These are phyloP conservation scores for Cyberlindnera maclurae DNA, from an alignment of 805 yeast genomes.

Conservation along the genomic window DNA sequence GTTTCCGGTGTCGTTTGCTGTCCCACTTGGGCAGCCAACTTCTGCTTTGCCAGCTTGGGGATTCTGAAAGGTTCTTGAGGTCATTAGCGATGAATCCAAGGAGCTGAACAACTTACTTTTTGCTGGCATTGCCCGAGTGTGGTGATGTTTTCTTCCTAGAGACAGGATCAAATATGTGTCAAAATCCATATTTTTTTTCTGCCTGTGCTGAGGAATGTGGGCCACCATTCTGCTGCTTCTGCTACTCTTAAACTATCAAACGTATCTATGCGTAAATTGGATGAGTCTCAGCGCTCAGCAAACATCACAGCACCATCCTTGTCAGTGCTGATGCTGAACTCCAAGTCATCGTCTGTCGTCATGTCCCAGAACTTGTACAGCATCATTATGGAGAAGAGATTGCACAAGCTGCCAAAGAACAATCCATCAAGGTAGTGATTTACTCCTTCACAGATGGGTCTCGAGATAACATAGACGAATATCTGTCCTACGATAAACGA, in stretches of 20 bases:
- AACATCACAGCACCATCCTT: constrained; percentile 32
- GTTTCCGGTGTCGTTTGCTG: constrained; percentile 14
- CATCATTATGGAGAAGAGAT: constrained; percentile 86
- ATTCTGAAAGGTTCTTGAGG: constrained; percentile 12
- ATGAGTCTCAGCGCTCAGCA: constrained; percentile 10
- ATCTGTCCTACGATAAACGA: constrained; percentile 82
- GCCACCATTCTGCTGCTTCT: neutral
- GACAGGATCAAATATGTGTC: neutral
- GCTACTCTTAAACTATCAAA: too few relatives aligned
- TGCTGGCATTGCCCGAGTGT: constrained; percentile 11
- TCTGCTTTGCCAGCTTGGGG: constrained; percentile 14
- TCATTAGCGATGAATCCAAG: neutral
- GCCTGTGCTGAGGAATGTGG: neutral
- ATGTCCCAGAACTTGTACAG: constrained; percentile 94
- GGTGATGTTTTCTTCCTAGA: neutral
- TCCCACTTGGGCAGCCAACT: neutral
- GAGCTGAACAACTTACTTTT: constrained; percentile 10
- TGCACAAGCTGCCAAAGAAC: constrained; percentile 76
- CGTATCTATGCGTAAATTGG: too few relatives aligned
- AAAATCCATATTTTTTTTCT: neutral
- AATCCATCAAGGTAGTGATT: constrained; percentile 89
- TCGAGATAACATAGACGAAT: constrained; percentile 62
- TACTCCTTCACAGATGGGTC: constrained; percentile 56
- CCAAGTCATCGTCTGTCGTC: constrained; percentile 90
- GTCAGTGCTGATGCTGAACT: constrained; percentile 65